phyloP scores from a whole-genome alignment of 768 basidiomycete species.

The Termitomyces sp. region DNA sequence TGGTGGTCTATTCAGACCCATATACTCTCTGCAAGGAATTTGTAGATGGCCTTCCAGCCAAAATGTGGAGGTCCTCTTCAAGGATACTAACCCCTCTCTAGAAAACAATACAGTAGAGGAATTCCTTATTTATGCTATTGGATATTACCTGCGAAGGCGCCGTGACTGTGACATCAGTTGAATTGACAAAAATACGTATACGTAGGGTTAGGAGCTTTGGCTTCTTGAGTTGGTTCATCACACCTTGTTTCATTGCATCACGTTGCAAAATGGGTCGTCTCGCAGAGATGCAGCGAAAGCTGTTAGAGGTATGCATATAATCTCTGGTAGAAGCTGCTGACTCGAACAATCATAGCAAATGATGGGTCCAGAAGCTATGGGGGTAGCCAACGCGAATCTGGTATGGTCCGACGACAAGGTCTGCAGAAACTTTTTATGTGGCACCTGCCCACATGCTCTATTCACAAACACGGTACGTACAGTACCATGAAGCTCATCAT shows the following conservation, averaged over 20 bases:
- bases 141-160: no score
- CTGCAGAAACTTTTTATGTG: constrained; percentile 96
- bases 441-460: constrained; percentile 95
- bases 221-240: no score
- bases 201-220: no score
- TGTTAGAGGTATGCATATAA: constrained; percentile 40
- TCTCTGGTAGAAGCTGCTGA: constrained; percentile 36
- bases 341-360: constrained; percentile 69
- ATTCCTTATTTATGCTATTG: no score
- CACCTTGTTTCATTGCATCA: not conserved
- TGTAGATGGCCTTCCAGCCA: no score
- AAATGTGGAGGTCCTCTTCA: no score
- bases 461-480: constrained; percentile 93
- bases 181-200: no score
- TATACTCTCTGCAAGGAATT: no score
- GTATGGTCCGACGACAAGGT: constrained; percentile 97
- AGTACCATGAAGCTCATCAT: not conserved
- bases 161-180: no score
- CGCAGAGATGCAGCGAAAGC: constrained; percentile 97
- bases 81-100: no score
- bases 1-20: no score
- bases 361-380: constrained; percentile 99
- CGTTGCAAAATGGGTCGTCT: constrained; percentile 75
- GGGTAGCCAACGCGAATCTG: constrained; percentile 87
- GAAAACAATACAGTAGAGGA: no score